Evolutionary conservation across 164 flowering plant species (phyloP), one percentile per base, ranked within the genome.

Genomic region (Akebia trifoliata): DNA sequence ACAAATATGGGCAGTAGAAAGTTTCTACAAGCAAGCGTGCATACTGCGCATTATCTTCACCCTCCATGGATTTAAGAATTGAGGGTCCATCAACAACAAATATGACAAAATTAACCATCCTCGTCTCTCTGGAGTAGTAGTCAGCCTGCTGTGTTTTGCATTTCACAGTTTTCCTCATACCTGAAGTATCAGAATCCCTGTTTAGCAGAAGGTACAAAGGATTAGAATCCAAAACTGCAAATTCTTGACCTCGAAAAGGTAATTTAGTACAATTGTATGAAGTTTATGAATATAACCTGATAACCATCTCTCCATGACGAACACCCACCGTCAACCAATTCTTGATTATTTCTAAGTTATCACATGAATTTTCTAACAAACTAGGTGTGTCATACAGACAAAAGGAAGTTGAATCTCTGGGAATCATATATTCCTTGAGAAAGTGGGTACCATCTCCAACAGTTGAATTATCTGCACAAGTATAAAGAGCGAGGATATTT

Each of bases 361-460:
- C 89, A 50, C 63, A 59, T n/a, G 66, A 32, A 38, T 69, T 56
- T 66, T 69, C 65, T 40, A 82, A 78, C 63, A 90, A 68, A 64
- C 88, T 57, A 4, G 90, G 89, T 2, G 91, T 87, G 65, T 90
- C 97, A 61, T 74, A 87, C 22, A 90, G 57, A 60, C 94, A 82
- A 48, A 90, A 82, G 17, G 90, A 79, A 56, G 69, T 68, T 32
- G 86, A 80, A 52, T 62, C 68, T 74, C 77, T 77, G 12, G 90
- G 93, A 49, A 85, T 75, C 81, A 65, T 72, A 64, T 85, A 84
- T 60, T 84, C 89, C 42, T 77, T 83, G 46, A 85, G 82, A 69
- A 82, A 87, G 63, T 42, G 72, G 49, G 97, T 87, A 43, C 97
- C 95, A 31, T 77, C 79, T 51, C 72, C 83, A 57, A 11, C 43